These are phyloP conservation scores for Fusarium sacchari DNA, from an alignment of 2,329 filamentous ascomycete genomes.

Conservation along the genomic window DNA sequence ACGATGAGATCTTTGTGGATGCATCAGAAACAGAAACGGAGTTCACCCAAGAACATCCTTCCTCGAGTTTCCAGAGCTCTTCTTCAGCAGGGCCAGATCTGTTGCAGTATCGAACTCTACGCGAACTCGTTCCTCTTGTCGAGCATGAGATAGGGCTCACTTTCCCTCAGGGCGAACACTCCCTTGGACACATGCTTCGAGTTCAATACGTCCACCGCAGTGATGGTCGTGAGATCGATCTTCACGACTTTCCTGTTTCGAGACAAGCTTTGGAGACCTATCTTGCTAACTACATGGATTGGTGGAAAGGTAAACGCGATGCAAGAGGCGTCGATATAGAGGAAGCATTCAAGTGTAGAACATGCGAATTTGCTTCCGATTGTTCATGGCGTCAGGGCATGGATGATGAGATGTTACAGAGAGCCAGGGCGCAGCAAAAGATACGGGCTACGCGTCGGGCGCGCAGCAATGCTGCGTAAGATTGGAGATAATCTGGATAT, in stretches of 20 bases:
- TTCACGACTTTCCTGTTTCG: slow-evolving; percentile 74
- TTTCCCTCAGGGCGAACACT: slow-evolving; percentile 60
- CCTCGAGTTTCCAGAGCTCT: slow-evolving; percentile 31
- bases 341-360: slow-evolving; percentile 88
- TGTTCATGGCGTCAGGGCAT: slow-evolving; percentile 82
- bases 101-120: slow-evolving; percentile 60
- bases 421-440: slow-evolving; percentile 34
- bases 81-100: slow-evolving; percentile 46
- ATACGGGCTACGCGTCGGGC: slow-evolving; percentile 33
- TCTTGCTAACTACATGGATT: slow-evolving; percentile 76
- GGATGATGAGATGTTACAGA: slow-evolving; percentile 63
- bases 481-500: slow-evolving; percentile 9
- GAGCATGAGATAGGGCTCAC: slow-evolving; percentile 60
- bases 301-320: slow-evolving; percentile 83
- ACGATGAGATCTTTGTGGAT: slow-evolving; percentile 72
- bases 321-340: slow-evolving; percentile 81
- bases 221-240: slow-evolving; percentile 64
- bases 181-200: slow-evolving; percentile 61
- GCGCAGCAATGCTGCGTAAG: slow-evolving; percentile 1
- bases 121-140: slow-evolving; percentile 59
- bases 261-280: slow-evolving; percentile 71
- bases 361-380: slow-evolving; percentile 82
- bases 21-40: slow-evolving; percentile 48
- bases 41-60: slow-evolving; percentile 7
- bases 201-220: slow-evolving; percentile 64